Percentiles rank a stretch among this genome's conserved stretches.
Evolutionary conservation across 2,329 filamentous ascomycete genomes (phyloP).

Genomic region (Aspergillus fijiensis): DNA sequence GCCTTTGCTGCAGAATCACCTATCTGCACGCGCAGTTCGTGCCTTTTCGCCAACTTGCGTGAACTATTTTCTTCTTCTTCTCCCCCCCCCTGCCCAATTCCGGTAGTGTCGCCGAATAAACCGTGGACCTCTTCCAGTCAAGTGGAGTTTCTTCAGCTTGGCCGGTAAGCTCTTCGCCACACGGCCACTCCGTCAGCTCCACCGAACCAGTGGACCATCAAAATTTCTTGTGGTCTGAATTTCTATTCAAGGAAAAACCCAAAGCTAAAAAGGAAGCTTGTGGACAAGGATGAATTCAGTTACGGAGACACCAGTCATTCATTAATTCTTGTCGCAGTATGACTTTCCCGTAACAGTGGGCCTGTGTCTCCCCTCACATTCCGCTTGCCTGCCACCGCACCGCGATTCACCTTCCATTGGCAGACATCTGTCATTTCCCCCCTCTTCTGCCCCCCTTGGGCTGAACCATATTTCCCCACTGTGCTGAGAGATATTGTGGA

Average conservation of each 20-base stretch:
- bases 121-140: no score
- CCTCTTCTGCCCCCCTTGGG: no score
- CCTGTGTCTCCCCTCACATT: not conserved
- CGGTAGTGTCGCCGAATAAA: no score
- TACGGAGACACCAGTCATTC: not conserved
- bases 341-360: not conserved
- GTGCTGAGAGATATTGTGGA: not conserved
- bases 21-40: not conserved
- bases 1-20: not conserved
- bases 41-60: not conserved
- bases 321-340: not conserved
- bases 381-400: not conserved
- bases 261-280: not conserved
- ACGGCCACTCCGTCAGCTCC: not conserved
- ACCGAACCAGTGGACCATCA: not conserved
- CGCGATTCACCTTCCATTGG: no score
- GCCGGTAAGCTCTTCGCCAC: not conserved
- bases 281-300: not conserved
- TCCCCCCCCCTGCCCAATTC: not conserved
- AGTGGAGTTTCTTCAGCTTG: not conserved
- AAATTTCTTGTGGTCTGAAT: not conserved
- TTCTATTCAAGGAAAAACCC: no score
- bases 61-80: not conserved
- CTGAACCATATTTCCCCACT: not conserved
- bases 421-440: not conserved